Evolutionary conservation across 2,329 filamentous ascomycete species (phyloP).

Genomic region (Aspergillus fumigatiaffinis): DNA sequence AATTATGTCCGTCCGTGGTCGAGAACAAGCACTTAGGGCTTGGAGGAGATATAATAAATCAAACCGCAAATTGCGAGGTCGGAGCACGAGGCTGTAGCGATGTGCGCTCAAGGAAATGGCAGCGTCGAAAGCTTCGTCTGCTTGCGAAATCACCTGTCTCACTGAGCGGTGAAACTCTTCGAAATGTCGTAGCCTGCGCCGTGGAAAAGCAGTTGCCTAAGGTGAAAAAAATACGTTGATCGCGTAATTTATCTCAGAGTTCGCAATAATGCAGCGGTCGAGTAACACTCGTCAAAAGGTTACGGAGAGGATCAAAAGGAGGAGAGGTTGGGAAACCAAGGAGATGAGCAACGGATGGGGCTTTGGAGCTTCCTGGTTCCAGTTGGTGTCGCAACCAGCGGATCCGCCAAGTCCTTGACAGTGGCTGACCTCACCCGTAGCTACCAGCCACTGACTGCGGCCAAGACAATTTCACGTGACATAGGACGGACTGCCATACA

Average conservation of each 20-base stretch:
- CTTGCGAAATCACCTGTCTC: not conserved
- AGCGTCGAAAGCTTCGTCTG: not conserved
- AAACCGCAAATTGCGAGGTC: not conserved
- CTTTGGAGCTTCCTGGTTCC: slow-evolving; percentile 15
- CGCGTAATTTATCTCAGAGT: not conserved
- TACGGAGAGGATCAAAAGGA: slow-evolving; percentile 6
- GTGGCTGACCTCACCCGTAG: slow-evolving; percentile 23
- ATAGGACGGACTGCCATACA: too few species aligned
- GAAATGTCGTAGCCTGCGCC: slow-evolving; percentile 8
- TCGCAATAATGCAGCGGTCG: not conserved
- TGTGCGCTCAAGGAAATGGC: not conserved
- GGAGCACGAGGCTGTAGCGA: not conserved
- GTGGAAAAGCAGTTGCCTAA: not conserved
- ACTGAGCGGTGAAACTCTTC: not conserved
- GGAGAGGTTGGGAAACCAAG: slow-evolving; percentile 14
- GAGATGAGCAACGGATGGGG: slow-evolving; percentile 11
- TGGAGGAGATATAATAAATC: not conserved
- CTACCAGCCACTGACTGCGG: not conserved
- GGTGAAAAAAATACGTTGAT: not conserved
- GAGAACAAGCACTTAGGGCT: not conserved
- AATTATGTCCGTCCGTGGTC: not conserved
- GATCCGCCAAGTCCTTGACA: slow-evolving; percentile 28
- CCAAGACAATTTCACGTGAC: not conserved
- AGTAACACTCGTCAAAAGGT: not conserved
- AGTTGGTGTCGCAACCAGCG: slow-evolving; percentile 33